Evolutionary conservation across 805 yeast genomes (phyloP).

Genomic region (Metschnikowia picachoensis): DNA sequence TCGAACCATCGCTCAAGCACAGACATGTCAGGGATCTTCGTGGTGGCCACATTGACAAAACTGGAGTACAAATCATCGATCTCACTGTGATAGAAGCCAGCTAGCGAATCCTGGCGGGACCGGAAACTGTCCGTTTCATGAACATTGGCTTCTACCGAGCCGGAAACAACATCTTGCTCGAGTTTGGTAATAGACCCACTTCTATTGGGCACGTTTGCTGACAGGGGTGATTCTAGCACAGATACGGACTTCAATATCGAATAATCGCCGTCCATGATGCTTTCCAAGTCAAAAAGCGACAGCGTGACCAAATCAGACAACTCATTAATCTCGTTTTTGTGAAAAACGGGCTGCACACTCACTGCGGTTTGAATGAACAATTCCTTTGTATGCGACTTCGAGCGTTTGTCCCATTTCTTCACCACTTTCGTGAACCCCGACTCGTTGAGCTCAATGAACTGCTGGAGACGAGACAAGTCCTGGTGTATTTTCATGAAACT

Average conservation of each 20-base stretch:
- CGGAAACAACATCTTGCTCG: slow-evolving; percentile 3
- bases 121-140: slow-evolving; percentile 7
- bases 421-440: slow-evolving; percentile 94
- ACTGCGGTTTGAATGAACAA: slow-evolving; percentile 88
- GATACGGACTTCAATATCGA: slow-evolving; percentile 23
- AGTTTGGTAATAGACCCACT: slow-evolving; percentile 6
- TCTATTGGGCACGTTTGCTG: neutral
- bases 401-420: slow-evolving; percentile 97
- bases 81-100: slow-evolving; percentile 36
- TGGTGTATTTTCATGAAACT: slow-evolving; percentile 86
- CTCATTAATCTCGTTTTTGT: slow-evolving; percentile 79
- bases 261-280: slow-evolving; percentile 44
- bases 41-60: slow-evolving; percentile 52
- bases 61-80: slow-evolving; percentile 71
- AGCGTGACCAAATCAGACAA: slow-evolving; percentile 73
- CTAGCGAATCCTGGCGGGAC: slow-evolving; percentile 17
- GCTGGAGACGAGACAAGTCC: slow-evolving; percentile 84
- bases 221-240: slow-evolving; percentile 1
- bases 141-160: neutral
- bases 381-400: slow-evolving; percentile 92
- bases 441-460: slow-evolving; percentile 90
- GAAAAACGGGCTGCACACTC: slow-evolving; percentile 94
- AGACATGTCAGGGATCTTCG: slow-evolving; percentile 37
- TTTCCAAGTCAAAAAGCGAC: slow-evolving; percentile 70
- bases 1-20: slow-evolving; percentile 38